Conservation (phyloP, 1,284 basidiomycete species). For the Leccinum insigne region DNA sequence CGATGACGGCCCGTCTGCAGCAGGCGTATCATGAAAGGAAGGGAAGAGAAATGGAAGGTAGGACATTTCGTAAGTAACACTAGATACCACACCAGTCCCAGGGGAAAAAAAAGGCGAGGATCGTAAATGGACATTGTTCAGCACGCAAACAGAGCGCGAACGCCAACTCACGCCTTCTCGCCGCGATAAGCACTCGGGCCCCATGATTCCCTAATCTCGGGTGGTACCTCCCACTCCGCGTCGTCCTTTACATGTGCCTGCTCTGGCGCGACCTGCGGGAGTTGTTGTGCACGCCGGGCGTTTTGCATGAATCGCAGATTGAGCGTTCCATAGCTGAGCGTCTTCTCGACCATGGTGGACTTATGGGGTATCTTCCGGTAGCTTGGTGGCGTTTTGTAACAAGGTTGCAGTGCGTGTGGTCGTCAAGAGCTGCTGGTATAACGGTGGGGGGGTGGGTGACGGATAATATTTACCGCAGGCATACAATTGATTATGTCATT, state of each 20-base stretch:
- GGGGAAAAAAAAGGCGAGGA: constrained; percentile 7
- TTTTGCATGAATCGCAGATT: constrained; percentile 79
- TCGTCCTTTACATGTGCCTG: constrained; percentile 65
- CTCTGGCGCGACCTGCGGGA: constrained; percentile 50
- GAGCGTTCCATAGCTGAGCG: constrained; percentile 66
- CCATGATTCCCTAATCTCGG: constrained; percentile 60
- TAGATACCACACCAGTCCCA: constrained; percentile 28
- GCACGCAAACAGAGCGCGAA: constrained; percentile 2
- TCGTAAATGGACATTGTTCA: constrained; percentile 20
- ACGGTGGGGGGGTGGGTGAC: neutral
- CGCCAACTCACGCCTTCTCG: constrained; percentile 28
- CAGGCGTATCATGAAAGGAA: constrained; percentile 33
- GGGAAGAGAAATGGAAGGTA: constrained; percentile 72
- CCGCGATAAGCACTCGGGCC: constrained; percentile 36
- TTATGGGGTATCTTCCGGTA: constrained; percentile 6
- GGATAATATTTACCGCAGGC: too few relatives aligned
- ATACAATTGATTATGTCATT: constrained; percentile 22
- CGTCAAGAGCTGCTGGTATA: neutral
- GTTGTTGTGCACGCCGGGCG: constrained; percentile 53
- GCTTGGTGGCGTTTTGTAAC: neutral
- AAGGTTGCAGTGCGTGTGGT: neutral
- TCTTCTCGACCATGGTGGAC: constrained; percentile 49
- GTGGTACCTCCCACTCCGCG: constrained; percentile 66
- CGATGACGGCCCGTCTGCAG: constrained; percentile 35
- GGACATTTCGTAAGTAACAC: constrained; percentile 59